Evolutionary conservation across 495 filamentous ascomycete genomes (phyloP).

Genomic region (Astrothelium macrocarpum): DNA sequence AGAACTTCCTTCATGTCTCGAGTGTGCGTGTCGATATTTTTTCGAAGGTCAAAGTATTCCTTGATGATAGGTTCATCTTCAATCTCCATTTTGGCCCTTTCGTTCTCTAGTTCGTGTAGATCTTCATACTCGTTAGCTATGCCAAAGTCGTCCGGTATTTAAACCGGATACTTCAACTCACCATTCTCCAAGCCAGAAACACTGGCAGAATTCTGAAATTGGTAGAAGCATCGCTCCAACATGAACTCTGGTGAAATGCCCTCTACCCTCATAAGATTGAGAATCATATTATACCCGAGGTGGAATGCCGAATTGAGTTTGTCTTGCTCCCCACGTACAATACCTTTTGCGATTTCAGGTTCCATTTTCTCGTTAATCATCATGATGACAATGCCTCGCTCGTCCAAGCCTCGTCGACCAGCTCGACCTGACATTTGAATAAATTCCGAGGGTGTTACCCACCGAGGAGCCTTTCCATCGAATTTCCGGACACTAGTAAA

Average conservation of each 20-base stretch:
- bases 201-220: slow-evolving; percentile 89
- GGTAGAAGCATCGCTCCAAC: slow-evolving; percentile 92
- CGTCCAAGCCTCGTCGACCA: slow-evolving; percentile 91
- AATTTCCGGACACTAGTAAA: slow-evolving; percentile 95
- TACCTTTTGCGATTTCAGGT: slow-evolving; percentile 81
- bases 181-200: slow-evolving; percentile 69
- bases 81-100: slow-evolving; percentile 62
- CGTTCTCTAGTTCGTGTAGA: slow-evolving; percentile 59
- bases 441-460: slow-evolving; percentile 91
- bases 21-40: slow-evolving; percentile 69
- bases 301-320: slow-evolving; percentile 95
- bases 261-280: slow-evolving; percentile 91
- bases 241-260: slow-evolving; percentile 95
- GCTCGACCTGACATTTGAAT: slow-evolving; percentile 98
- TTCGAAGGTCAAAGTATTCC: slow-evolving; percentile 80
- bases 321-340: slow-evolving; percentile 93
- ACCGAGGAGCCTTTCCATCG: slow-evolving; percentile 71
- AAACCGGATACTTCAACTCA: slow-evolving; percentile 18
- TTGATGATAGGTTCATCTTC: slow-evolving; percentile 76
- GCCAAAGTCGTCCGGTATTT: neutral
- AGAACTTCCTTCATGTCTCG: slow-evolving; percentile 83
- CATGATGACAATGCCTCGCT: slow-evolving; percentile 98
- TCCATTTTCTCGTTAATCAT: slow-evolving; percentile 98
- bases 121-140: slow-evolving; percentile 40
- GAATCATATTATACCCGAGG: slow-evolving; percentile 97